Base-by-base conservation (phyloP, 495 filamentous ascomycete species). In the Annulohypoxylon nitens region DNA sequence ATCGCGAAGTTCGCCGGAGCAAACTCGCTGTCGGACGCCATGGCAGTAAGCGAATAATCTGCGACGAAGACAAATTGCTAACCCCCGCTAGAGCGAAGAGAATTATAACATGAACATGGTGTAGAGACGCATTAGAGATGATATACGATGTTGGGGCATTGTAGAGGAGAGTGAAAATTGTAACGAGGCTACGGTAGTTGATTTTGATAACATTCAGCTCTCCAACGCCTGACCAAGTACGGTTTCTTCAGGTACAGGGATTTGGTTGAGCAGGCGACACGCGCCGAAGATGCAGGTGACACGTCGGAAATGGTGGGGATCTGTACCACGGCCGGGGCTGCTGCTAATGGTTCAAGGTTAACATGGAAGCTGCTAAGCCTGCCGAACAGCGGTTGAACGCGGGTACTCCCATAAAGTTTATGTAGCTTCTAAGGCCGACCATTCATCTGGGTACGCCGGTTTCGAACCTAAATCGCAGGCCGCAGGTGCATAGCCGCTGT, bases 211-310 rank as follows among this genome's bases (percentile, higher is more conserved):
- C 20, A 43, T 34, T 43, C 48, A 67, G 55, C 62, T 62, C 57
- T 57, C 48, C 34, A 37, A 55, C 55, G 26, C 57, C 63, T 71
- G 63, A 67, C 54, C 41, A 10, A 66, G 47, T 41, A 5, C 51
- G 16, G 33, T 36, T 57, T n/a, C 16, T 53, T 20, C 4, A 55
- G 12, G 34, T 48, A 37, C 69, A 66, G 60, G 69, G 69, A 54
- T 51, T 20, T 33, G 25, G 63, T 67, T 71, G 62, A 67, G 57
- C 63, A 81, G 78, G 70, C 75, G 79, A 47, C 58, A 70, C 33
- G 71, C 71, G 36, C 36, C 18, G 73, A 76, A 33, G 69, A 78
- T 34, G 51, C 63, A 65, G 55, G 51, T 57, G 75, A 78, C 37
- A 75, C 65, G 4, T 76, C 71, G 34, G 25, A 37, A 43, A 61